Conservation (phyloP, 352 stramenopile species). For the Globisporangium barbulae region DNA sequence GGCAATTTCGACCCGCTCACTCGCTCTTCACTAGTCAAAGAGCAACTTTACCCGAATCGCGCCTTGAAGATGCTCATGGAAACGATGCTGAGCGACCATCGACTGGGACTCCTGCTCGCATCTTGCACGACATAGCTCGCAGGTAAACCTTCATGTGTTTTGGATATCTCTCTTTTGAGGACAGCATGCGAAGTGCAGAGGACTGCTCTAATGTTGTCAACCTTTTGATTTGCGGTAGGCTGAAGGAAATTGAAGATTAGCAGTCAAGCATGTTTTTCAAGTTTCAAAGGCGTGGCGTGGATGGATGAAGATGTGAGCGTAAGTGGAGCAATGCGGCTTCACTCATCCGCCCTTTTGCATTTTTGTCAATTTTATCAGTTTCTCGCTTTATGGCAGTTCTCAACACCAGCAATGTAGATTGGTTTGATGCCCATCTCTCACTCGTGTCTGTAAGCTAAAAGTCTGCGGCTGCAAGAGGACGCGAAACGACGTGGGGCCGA, state of each 20-base stretch:
- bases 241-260: not conserved
- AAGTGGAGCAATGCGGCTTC: not conserved
- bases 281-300: not conserved
- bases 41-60: slow-evolving; percentile 62
- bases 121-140: slow-evolving; percentile 13
- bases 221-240: too few relatives aligned
- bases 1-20: slow-evolving; percentile 74
- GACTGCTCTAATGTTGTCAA: not conserved
- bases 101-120: slow-evolving; percentile 50
- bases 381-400: not conserved
- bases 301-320: slow-evolving; percentile 1
- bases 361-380: not conserved
- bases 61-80: slow-evolving; percentile 74
- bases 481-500: not conserved
- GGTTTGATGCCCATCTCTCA: not conserved
- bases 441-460: not conserved
- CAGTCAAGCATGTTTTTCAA: not conserved
- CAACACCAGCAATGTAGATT: not conserved
- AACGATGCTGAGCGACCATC: slow-evolving; percentile 60
- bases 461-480: not conserved
- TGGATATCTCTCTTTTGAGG: not conserved
- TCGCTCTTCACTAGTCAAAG: slow-evolving; percentile 46
- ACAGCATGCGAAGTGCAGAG: not conserved
- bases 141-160: not conserved
- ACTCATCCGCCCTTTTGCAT: not conserved